phyloP scores from a whole-genome alignment of 2,329 filamentous ascomycete genomes.

The Venturia nashicola region DNA sequence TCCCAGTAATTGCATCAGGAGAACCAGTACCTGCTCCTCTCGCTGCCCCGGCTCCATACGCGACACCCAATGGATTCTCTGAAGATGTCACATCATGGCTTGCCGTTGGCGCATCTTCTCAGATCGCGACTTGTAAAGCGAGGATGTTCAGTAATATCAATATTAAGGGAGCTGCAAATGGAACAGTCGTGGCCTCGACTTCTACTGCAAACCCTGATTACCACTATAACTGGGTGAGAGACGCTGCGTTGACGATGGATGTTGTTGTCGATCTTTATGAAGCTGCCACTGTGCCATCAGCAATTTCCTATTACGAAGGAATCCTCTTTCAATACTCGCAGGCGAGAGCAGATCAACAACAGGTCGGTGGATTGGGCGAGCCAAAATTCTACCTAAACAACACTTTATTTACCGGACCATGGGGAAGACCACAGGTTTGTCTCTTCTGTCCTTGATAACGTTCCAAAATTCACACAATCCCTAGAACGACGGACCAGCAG shows the following conservation, averaged over 20 bases:
- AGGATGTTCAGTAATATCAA: constrained; percentile 23
- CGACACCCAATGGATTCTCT: constrained; percentile 14
- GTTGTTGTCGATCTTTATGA: constrained; percentile 28
- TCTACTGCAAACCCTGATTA: constrained; percentile 20
- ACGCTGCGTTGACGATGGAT: constrained; percentile 31
- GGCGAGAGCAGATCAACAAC: constrained; percentile 21
- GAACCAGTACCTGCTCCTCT: neutral
- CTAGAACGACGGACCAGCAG: constrained; percentile 29
- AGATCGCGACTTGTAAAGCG: constrained; percentile 15
- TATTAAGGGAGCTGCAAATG: constrained; percentile 17
- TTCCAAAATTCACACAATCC: neutral
- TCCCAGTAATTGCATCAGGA: neutral
- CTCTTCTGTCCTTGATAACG: neutral
- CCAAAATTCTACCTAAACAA: constrained; percentile 30
- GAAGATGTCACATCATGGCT: constrained; percentile 20
- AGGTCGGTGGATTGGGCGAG: constrained; percentile 28
- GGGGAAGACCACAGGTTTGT: constrained; percentile 28
- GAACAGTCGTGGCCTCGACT: constrained; percentile 20
- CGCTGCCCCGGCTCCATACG: neutral
- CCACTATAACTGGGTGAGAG: constrained; percentile 24
- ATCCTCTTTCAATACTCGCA: constrained; percentile 25
- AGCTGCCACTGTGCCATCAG: constrained; percentile 16
- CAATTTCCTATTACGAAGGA: constrained; percentile 17
- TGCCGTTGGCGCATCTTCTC: constrained; percentile 14
- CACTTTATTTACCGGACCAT: constrained; percentile 23